A percentile compares a stretch with the other conserved stretches of the same genome.
Evolutionary conservation across 805 yeast species (phyloP).

Genomic region (Wickerhamiella bombiphila): DNA sequence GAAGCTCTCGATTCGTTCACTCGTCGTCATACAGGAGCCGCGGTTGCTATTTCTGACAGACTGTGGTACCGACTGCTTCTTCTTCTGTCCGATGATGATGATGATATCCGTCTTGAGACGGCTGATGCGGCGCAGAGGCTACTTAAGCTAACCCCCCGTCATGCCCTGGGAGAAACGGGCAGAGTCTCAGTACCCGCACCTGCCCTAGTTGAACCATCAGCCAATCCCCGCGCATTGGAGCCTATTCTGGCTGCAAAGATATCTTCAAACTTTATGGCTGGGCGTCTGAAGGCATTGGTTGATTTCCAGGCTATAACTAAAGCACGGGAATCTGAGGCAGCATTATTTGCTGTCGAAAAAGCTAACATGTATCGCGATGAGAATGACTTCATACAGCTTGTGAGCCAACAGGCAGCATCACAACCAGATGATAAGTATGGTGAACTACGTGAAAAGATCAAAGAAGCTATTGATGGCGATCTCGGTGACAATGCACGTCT

Average conservation of each 20-base stretch:
- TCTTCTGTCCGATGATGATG: slow-evolving; percentile 47
- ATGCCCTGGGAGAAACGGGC: too few relatives aligned
- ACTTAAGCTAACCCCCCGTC: slow-evolving; percentile 14
- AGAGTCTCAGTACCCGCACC: neutral
- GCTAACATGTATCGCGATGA: slow-evolving; percentile 51
- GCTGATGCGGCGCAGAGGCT: slow-evolving; percentile 28
- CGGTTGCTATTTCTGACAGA: too few relatives aligned
- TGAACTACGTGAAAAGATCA: too few relatives aligned
- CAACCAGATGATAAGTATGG: neutral
- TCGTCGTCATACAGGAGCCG: too few relatives aligned
- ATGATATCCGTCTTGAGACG: slow-evolving; percentile 36
- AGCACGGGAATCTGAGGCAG: slow-evolving; percentile 20
- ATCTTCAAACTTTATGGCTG: slow-evolving; percentile 4
- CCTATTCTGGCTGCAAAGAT: slow-evolving; percentile 5
- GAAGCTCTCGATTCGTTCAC: slow-evolving; percentile 24
- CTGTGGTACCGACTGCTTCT: slow-evolving; percentile 12
- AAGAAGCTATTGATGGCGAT: too few relatives aligned
- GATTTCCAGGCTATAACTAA: slow-evolving; percentile 15
- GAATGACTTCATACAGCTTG: slow-evolving; percentile 19
- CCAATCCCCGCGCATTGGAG: slow-evolving; percentile 9
- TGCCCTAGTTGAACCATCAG: neutral
- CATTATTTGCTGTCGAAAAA: slow-evolving; percentile 52
- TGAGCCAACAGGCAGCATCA: neutral
- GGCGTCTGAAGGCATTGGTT: slow-evolving; percentile 4
- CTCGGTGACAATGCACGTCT: too few relatives aligned